Percentiles rank a stretch among this genome's conserved stretches.
Conservation (phyloP, 306 rosid genomes). For the Begonia fuchsioides region DNA sequence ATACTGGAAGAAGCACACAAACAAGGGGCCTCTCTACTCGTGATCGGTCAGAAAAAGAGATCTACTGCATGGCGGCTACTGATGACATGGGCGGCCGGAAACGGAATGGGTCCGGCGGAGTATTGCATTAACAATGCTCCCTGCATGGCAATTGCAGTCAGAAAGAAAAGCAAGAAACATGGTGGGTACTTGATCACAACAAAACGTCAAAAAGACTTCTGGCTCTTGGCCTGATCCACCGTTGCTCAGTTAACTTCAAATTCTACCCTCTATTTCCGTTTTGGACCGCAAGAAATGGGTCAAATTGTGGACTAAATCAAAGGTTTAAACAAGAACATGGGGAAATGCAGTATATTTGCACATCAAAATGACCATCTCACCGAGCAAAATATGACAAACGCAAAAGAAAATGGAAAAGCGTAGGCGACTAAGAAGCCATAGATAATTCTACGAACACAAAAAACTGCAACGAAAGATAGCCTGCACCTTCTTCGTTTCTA, state of each 20-base stretch:
- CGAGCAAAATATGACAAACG: too few species aligned
- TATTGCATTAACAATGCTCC: conserved; percentile 78
- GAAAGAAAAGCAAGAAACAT: conserved; percentile 61
- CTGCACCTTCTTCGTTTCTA: too few species aligned
- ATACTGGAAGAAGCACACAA: conserved; percentile 88
- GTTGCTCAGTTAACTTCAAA: not conserved
- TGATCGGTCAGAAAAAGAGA: conserved; percentile 81
- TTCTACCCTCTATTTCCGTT: not conserved
- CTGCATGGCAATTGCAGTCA: conserved; percentile 92
- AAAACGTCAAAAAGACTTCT: conserved; percentile 90
- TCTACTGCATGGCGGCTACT: conserved; percentile 79
- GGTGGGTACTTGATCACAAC: conserved; percentile 96
- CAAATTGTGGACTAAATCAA: too few species aligned
- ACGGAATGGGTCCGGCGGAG: conserved; percentile 21
- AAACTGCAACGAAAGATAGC: too few species aligned
- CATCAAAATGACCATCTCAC: too few species aligned
- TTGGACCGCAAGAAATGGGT: too few species aligned
- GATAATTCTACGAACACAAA: not conserved
- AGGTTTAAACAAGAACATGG: too few species aligned
- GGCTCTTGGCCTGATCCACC: conserved; percentile 57
- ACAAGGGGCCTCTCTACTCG: conserved; percentile 52
- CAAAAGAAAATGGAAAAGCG: too few species aligned
- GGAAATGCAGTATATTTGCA: too few species aligned
- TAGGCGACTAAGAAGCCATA: too few species aligned
- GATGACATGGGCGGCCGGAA: conserved; percentile 74